Conservation (phyloP, 768 basidiomycete genomes). For the Lactifluus pinguis region DNA sequence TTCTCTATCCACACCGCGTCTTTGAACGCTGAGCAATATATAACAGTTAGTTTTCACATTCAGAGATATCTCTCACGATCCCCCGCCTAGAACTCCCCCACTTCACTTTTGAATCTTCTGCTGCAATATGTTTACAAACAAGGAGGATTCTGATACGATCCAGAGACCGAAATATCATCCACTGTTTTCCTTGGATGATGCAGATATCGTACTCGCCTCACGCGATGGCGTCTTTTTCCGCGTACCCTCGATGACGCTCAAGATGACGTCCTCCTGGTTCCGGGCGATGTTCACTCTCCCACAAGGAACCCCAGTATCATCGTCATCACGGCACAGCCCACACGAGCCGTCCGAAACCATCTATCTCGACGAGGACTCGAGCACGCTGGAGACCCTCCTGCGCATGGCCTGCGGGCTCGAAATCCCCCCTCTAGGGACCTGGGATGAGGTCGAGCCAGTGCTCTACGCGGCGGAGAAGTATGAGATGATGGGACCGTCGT, state of each 20-base stretch:
- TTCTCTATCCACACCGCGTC: neutral
- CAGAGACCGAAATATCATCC: conserved; percentile 31
- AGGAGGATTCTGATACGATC: neutral
- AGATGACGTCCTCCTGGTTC: conserved; percentile 58
- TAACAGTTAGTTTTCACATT: neutral
- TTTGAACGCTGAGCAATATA: neutral
- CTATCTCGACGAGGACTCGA: conserved; percentile 47
- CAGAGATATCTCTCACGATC: neutral
- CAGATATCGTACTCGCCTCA: conserved; percentile 46
- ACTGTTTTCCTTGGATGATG: conserved; percentile 47
- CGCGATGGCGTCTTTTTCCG: conserved; percentile 45
- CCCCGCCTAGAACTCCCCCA: neutral
- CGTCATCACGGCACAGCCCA: neutral
- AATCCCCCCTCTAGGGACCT: conserved; percentile 39
- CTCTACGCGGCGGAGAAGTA: conserved; percentile 60
- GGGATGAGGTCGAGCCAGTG: conserved; percentile 47
- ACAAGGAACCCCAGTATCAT: conserved; percentile 20
- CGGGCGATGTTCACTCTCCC: conserved; percentile 53
- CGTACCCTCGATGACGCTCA: conserved; percentile 51
- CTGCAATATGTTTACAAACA: neutral
- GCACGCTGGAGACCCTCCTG: conserved; percentile 46
- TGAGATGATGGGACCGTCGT: conserved; percentile 57
- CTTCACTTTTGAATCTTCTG: neutral
- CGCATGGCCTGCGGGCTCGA: conserved; percentile 55
- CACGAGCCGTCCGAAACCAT: conserved; percentile 30